Percentiles rank a stretch among this genome's conserved stretches.
Conservation (phyloP, 2,329 filamentous ascomycete genomes). For the Pseudogymnoascus sp. region DNA sequence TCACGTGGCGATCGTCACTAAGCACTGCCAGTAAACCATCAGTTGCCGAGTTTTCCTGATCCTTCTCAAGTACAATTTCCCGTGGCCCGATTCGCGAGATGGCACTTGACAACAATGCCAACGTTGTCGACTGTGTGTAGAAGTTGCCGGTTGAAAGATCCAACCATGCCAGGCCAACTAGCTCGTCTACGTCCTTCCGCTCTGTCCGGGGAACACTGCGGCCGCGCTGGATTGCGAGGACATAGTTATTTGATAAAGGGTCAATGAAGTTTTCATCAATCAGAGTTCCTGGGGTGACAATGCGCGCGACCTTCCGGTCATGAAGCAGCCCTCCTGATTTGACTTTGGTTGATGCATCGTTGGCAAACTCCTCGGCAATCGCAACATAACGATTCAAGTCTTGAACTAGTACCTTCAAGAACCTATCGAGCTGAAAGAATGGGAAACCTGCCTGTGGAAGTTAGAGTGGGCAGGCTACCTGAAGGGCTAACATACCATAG, state of each 20-base stretch:
- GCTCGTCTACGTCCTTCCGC: conserved; percentile 21
- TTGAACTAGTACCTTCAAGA: conserved; percentile 86
- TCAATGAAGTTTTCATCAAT: conserved; percentile 98
- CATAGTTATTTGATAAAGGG: conserved; percentile 86
- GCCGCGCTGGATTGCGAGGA: conserved; percentile 69
- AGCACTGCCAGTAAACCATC: conserved; percentile 62
- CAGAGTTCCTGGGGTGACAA: conserved; percentile 89
- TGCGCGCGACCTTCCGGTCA: conserved; percentile 74
- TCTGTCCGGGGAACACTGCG: conserved; percentile 12
- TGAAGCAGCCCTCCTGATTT: conserved; percentile 76
- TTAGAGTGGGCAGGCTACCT: not conserved
- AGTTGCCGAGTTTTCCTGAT: conserved; percentile 48
- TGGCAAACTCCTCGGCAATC: conserved; percentile 86
- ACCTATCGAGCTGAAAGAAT: conserved; percentile 85
- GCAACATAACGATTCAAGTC: conserved; percentile 88
- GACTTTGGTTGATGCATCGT: conserved; percentile 60
- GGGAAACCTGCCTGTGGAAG: conserved; percentile 73
- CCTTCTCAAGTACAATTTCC: conserved; percentile 74
- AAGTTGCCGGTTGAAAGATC: conserved; percentile 95
- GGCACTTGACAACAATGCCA: conserved; percentile 68
- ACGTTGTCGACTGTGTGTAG: conserved; percentile 69
- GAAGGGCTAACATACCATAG: conserved; percentile 60
- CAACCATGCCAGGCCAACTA: conserved; percentile 81
- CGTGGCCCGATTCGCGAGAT: conserved; percentile 76
- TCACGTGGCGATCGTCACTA: conserved; percentile 65